Base-by-base conservation (phyloP, 129 eudicot genomes). In the Helichrysum umbraculigerum region DNA sequence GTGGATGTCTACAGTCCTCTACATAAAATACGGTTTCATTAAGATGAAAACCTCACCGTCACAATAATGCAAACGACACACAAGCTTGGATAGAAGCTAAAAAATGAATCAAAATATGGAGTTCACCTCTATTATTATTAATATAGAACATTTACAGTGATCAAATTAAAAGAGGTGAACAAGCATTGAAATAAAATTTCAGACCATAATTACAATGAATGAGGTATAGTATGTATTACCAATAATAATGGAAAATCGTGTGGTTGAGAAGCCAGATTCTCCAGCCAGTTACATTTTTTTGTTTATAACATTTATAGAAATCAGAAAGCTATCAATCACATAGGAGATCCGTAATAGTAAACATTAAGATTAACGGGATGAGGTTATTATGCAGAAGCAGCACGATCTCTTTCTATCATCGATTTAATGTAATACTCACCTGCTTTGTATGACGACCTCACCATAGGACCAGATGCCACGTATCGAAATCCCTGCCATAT, bases 381-480 rank as follows among this genome's bases (percentile, higher is more conserved):
- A 67, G 7, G 30, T 28, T 20, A 25, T 80, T 66, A 73, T 5
- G 79, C 83, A 20, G 94, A 78, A 74, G 90, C 89, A 39, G 97
- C 96, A 5, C 98, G 98, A 73, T 90, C 98, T 71, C 85, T 79
- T 68, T 93, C 98, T 70, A 90, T 90, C 98, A 93, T 93, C 20
- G 97, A 90, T 77, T 93, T 93, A 21, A 93, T 93, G 77, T 93
- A 93, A 84, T 58, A 93, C 75, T 93, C 98, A 29, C 98, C 98
- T 1, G 97, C 98, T 85, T 93, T 90, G 87, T 93, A 93, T n/a
- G 97, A 90, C 2, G 93, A 93, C 86, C 97, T 87, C 51, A 93
- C 97, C 97, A 93, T 90, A 42, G 98, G 96, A 74, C 98, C 98
- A 76, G 97, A 93, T 70, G 98, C 98, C 73, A 93, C 98, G 25